These are phyloP conservation scores for Westerdykella sp. DNA, from an alignment of 2,329 filamentous ascomycete species.

Conservation along the genomic window DNA sequence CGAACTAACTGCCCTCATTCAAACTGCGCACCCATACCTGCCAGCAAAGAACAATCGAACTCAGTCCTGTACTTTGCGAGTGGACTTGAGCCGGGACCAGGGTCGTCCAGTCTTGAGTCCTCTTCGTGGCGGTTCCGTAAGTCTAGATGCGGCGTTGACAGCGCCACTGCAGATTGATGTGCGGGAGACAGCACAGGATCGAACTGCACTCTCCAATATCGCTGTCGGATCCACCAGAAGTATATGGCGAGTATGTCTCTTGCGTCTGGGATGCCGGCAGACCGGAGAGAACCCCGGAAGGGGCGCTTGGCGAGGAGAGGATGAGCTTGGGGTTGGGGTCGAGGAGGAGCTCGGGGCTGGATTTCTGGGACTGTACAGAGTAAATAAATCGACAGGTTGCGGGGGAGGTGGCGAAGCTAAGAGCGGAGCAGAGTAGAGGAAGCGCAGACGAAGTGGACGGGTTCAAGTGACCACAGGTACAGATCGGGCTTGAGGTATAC, in stretches of 20 bases:
- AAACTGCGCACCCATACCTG: no score
- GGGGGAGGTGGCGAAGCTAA: constrained; percentile 1
- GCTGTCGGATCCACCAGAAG: constrained; percentile 17
- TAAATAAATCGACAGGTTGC: background rate
- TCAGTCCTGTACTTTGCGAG: no score
- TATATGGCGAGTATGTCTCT: constrained; percentile 19
- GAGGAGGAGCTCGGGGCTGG: constrained; percentile 1
- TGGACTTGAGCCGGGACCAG: no score
- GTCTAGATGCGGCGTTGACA: no score
- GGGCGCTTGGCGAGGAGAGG: constrained; percentile 9
- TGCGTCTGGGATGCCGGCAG: constrained; percentile 16
- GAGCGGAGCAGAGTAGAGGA: background rate
- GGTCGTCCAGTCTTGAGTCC: no score
- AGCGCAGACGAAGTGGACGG: background rate
- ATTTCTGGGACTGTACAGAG: background rate
- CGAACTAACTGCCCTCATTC: no score
- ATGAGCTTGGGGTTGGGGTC: background rate
- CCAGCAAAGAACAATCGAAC: no score
- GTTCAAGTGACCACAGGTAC: background rate
- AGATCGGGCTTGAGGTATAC: background rate
- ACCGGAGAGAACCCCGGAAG: constrained; percentile 12
- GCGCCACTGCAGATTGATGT: no score
- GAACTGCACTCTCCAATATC: constrained; percentile 5
- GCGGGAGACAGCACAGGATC: background rate
- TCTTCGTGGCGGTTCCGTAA: no score